phyloP scores from a whole-genome alignment of 2,329 filamentous ascomycete genomes.

The Phoma sp. region DNA sequence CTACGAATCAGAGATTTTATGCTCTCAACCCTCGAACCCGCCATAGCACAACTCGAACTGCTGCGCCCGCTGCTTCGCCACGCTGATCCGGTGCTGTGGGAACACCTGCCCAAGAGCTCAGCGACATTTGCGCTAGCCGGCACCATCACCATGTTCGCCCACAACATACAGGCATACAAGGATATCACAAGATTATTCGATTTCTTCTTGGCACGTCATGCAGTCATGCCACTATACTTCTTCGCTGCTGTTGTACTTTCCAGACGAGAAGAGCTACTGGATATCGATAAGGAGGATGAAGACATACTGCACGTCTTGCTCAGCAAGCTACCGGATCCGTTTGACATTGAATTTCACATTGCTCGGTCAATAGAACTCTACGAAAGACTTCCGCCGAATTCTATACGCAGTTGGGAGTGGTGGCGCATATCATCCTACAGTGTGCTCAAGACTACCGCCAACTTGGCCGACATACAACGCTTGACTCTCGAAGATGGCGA shows the following conservation, averaged over 20 bases:
- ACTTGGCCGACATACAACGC: conserved; percentile 54
- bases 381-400: conserved; percentile 72
- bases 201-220: conserved; percentile 84
- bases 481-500: conserved; percentile 73
- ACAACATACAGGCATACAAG: conserved; percentile 89
- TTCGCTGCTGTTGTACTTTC: conserved; percentile 80
- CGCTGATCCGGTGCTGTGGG: conserved; percentile 74
- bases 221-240: conserved; percentile 88
- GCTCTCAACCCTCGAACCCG: conserved; percentile 84
- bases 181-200: conserved; percentile 93
- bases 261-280: conserved; percentile 83
- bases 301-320: conserved; percentile 92
- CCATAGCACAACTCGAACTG: conserved; percentile 83
- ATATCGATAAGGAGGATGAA: conserved; percentile 74
- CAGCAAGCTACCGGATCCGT: conserved; percentile 81
- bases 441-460: conserved; percentile 82
- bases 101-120: conserved; percentile 77
- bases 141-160: conserved; percentile 93
- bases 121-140: conserved; percentile 95
- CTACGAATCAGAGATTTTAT: conserved; percentile 97
- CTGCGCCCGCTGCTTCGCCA: conserved; percentile 80
- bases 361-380: conserved; percentile 70
- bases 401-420: conserved; percentile 72
- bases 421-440: conserved; percentile 74
- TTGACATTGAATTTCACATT: conserved; percentile 83